Conservation (phyloP, 148 eudicot genomes). For the Chenopodium album region DNA sequence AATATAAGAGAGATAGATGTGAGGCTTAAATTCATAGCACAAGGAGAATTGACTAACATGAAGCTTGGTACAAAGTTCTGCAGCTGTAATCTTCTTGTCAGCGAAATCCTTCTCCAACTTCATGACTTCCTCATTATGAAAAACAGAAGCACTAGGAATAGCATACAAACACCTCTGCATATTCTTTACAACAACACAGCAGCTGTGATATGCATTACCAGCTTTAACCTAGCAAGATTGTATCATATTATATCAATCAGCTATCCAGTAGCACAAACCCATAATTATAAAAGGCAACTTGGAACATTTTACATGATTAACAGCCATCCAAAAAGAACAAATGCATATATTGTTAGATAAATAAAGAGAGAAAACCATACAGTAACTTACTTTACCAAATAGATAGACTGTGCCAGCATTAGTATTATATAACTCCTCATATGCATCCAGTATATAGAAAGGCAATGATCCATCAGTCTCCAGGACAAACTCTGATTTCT, state of each 20-base stretch:
- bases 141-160: conserved; percentile 55
- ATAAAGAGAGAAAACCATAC: not conserved
- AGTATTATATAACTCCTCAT: conserved; percentile 69
- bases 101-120: conserved; percentile 66
- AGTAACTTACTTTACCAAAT: conserved; percentile 81
- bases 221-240: conserved; percentile 61
- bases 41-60: conserved; percentile 46
- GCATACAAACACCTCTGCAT: conserved; percentile 96
- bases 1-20: not conserved
- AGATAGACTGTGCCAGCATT: conserved; percentile 80
- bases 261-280: not conserved
- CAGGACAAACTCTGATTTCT: conserved; percentile 59
- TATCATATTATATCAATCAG: conserved; percentile 28
- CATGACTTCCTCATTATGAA: conserved; percentile 50
- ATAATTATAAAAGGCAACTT: not conserved
- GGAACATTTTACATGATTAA: not conserved
- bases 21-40: not conserved
- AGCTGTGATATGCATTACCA: conserved; percentile 73
- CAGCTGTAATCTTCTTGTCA: conserved; percentile 50
- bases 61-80: conserved; percentile 51
- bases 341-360: no score
- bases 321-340: conserved; percentile 3
- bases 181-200: conserved; percentile 87
- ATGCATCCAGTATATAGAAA: conserved; percentile 80
- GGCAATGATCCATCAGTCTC: conserved; percentile 82